These are phyloP conservation scores for Kwoniella dendrophila DNA, from an alignment of 768 basidiomycete species.

Conservation along the genomic window DNA sequence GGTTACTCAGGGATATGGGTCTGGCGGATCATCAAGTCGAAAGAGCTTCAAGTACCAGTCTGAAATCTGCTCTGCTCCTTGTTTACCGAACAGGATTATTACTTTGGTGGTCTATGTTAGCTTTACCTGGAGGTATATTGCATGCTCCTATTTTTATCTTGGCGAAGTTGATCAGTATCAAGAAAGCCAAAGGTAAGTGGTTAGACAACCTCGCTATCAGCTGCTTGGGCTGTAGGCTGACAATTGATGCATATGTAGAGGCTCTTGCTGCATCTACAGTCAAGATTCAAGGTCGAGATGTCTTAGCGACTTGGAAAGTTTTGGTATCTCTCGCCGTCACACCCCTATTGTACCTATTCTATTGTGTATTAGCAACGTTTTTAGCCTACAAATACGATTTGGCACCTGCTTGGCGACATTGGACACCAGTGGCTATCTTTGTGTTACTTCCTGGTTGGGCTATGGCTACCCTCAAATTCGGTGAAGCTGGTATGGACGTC, in stretches of 20 bases:
- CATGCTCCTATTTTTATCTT: conserved; percentile 92
- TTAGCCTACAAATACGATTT: conserved; percentile 70
- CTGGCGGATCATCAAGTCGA: conserved; percentile 95
- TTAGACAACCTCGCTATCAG: neutral
- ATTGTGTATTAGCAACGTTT: conserved; percentile 75
- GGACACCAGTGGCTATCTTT: conserved; percentile 76
- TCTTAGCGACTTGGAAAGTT: conserved; percentile 97
- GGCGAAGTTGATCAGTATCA: conserved; percentile 81
- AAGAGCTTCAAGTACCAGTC: conserved; percentile 76
- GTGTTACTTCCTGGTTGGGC: conserved; percentile 81
- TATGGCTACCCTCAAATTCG: conserved; percentile 91
- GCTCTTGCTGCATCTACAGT: conserved; percentile 93
- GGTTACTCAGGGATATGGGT: conserved; percentile 81
- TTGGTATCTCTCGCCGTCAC: conserved; percentile 88
- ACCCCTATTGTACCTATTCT: conserved; percentile 79
- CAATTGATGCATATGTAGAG: conserved; percentile 61
- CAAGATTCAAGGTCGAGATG: conserved; percentile 93
- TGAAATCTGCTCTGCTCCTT: conserved; percentile 77
- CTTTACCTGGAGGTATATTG: conserved; percentile 85
- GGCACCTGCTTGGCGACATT: conserved; percentile 67
- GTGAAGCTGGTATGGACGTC: conserved; percentile 96
- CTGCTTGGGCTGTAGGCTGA: neutral
- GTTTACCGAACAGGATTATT: conserved; percentile 79
- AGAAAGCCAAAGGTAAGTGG: conserved; percentile 78
- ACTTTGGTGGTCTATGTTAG: conserved; percentile 76